Evolutionary conservation across 768 basidiomycete species (phyloP), one percentile per base, ranked within the genome.

Genomic region (Kwoniella heveanensis): DNA sequence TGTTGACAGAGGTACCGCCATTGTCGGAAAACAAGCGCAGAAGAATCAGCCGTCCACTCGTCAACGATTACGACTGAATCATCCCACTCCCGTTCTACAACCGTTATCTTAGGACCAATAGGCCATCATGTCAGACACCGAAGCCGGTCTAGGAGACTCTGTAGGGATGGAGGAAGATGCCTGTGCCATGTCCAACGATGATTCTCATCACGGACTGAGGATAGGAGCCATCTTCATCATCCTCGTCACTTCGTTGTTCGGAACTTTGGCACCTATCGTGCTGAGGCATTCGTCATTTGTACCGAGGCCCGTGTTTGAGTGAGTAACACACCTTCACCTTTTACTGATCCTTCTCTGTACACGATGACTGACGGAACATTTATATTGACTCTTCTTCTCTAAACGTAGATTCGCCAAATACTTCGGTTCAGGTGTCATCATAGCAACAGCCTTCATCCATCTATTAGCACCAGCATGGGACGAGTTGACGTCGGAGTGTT

Each of bases 321-420:
- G 57, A 27, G 88, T 58, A 1, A 27, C 19, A n/a, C 60, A 26
- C 19, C 24, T n/a, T 46, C 21, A 25, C 46, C 36, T 17, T 49
- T 37, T 48, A 9, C 32, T 32, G n/a, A n/a, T n/a, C n/a, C n/a
- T n/a, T n/a, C n/a, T n/a, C n/a, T n/a, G n/a, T n/a, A n/a, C n/a
- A n/a, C n/a, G n/a, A n/a, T n/a, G n/a, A n/a, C n/a, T n/a, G n/a
- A n/a, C n/a, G 51, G 25, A 9, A 17, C 15, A 8, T 22, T 32
- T 5, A 22, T 48, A 27, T 44, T 49, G 52, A 54, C 29, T 30
- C 17, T 19, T 30, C 26, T 12, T 49, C 13, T 1, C 54, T n/a
- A n/a, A n/a, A n/a, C 32, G 32, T 32, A 90, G 89, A 54, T 90
- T 92, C 77, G 88, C 90, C 30, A 92, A 91, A 79, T 92, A 88